Base-by-base conservation (phyloP, 306 rosid species). In the Quercus engelmannii region DNA sequence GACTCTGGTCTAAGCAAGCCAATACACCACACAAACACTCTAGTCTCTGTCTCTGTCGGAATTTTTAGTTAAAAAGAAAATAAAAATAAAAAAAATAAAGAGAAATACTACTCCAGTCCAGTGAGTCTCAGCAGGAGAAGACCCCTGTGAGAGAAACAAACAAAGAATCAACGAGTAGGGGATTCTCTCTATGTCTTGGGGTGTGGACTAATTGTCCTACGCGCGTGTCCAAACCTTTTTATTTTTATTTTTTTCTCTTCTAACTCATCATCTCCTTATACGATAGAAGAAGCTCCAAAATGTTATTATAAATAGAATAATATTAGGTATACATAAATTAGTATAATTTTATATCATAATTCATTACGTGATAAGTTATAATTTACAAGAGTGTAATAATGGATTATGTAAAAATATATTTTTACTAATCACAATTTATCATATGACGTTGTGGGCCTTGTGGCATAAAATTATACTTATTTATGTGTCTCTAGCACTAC, bases 151-250 rank as follows among this genome's bases (percentile, higher is more conserved):
- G 78, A 59, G 6, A 74, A 21, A 58, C 70, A 58, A 17, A 52
- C 80, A 81, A 26, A 77, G 72, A 69, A 75, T 77, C 76, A 71
- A 74, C 74, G 73, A 55, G 15, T 20, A 21, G 59, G 59, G 71
- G 84, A 67, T 52, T 76, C 75, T 76, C 55, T 62, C 41, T 14
- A 21, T 64, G 79, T 71, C 83, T 81, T 74, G 80, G 82, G 67
- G n/a, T 79, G 59, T 79, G 86, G 62, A 58, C 73, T 14, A 6
- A 19, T 54, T 21, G 11, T 33, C 21, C 52, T 74, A 71, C 68
- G 69, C 81, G 69, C 77, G 26, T 51, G 33, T 21, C 25, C 8
- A 57, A 17, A 17, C 20, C 3, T 57, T 33, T 35, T 38, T 51
- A 19, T 5, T 19, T 23, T 30, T 15, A 26, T 35, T 26, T 28